Evolutionary conservation across 2,329 filamentous ascomycete species (phyloP), one percentile per base, ranked within the genome.

Genomic region (Fusarium ambrosium): DNA sequence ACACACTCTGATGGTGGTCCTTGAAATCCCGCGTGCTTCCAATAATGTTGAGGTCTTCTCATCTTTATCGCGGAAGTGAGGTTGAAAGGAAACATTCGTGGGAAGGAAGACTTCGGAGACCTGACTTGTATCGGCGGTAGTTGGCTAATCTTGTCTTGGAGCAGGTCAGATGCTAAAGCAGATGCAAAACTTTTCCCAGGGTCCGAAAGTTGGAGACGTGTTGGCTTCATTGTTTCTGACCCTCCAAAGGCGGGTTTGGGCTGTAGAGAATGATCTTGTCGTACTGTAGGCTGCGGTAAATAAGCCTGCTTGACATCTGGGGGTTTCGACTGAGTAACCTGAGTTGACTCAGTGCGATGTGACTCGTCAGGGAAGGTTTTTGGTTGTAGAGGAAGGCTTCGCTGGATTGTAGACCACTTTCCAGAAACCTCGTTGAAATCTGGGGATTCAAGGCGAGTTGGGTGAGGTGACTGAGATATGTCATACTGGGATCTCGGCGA

Each of bases 141-240:
- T 8, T 8, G 16, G 2, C 3, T 3, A 9, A 16, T 8, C 16
- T 1, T 18, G 8, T 18, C 37, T 16, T 0, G 7, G 3, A n/a
- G 1, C 37, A n/a, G n/a, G n/a, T n/a, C n/a, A n/a, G n/a, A n/a
- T n/a, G n/a, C n/a, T n/a, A n/a, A n/a, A n/a, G n/a, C n/a, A n/a
- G 8, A 39, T 39, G 7, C 18, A 4, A 18, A 39, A 39, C 16
- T 4, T 1, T 39, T 9, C 3, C 37, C 37, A 9, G 4, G 8
- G 18, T n/a, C 16, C 10, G 37, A n/a, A 39, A 10, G 18, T 39
- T 39, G 37, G 37, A 6, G 11, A 6, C 32, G 32, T 34, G 32
- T 34, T 34, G 0, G 32, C 32, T 34, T 6, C 32, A 5, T 6
- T 34, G 32, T 34, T 6, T 6, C 32, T 6, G 32, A 2, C 32